These are phyloP conservation scores for Pythium phragmiticola DNA, from an alignment of 352 stramenopile genomes.

Conservation along the genomic window DNA sequence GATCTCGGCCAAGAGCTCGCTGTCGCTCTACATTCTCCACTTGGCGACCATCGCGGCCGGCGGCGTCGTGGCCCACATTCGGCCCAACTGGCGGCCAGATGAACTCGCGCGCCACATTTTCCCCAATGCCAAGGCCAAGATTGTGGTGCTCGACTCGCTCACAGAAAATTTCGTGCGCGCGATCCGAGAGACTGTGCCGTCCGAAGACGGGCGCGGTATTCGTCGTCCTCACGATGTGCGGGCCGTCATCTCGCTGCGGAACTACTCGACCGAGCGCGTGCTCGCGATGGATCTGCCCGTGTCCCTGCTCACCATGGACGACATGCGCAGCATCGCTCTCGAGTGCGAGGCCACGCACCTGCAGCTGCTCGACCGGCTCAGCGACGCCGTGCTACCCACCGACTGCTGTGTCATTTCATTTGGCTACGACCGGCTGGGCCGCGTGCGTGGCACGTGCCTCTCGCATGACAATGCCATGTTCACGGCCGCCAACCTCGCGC, in stretches of 20 bases:
- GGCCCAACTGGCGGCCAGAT: constrained; percentile 42
- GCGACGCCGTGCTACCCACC: constrained; percentile 32
- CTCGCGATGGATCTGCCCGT: constrained; percentile 34
- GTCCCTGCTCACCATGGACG: constrained; percentile 45
- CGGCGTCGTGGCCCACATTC: constrained; percentile 59
- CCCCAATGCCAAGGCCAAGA: constrained; percentile 41
- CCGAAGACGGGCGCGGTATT: not conserved
- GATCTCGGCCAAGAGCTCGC: constrained; percentile 41
- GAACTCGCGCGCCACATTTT: constrained; percentile 63
- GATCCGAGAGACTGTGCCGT: constrained; percentile 27
- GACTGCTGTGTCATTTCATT: constrained; percentile 64
- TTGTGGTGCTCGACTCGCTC: constrained; percentile 63
- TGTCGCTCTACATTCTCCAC: constrained; percentile 56
- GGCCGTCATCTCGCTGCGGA: constrained; percentile 46
- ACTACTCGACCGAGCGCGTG: constrained; percentile 18
- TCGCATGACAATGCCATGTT: constrained; percentile 88
- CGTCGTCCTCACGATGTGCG: constrained; percentile 32
- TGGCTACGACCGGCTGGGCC: constrained; percentile 52
- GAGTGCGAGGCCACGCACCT: constrained; percentile 27
- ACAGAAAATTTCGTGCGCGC: constrained; percentile 44
- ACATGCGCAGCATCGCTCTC: constrained; percentile 35
- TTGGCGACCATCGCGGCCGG: constrained; percentile 55
- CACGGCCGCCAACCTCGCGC: constrained; percentile 60
- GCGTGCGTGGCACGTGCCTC: constrained; percentile 49
- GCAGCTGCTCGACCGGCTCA: constrained; percentile 27